Conservation (phyloP, 768 basidiomycete genomes). For the Crepidotus variabilis region DNA sequence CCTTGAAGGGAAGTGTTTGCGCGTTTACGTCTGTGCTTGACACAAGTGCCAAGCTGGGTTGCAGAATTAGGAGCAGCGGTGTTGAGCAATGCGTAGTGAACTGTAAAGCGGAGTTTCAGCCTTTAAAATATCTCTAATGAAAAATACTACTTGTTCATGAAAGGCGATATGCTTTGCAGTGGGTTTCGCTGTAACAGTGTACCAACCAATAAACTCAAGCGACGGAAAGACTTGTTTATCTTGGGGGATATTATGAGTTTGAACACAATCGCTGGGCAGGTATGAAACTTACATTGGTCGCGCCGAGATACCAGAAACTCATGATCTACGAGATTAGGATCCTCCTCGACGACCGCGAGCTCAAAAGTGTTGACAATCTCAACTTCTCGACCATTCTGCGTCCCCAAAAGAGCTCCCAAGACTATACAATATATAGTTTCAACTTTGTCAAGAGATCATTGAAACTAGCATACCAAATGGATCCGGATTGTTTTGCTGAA, state of each 20-base stretch:
- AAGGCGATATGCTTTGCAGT: conserved; percentile 73
- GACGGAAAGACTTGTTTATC: conserved; percentile 99
- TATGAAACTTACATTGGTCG: conserved; percentile 68
- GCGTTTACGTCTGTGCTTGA: conserved; percentile 50
- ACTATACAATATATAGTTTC: conserved; percentile 50
- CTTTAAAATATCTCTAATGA: not conserved
- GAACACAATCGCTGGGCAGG: not conserved
- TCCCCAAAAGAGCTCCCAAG: conserved; percentile 89
- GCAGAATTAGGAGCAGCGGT: conserved; percentile 80
- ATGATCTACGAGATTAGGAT: conserved; percentile 62
- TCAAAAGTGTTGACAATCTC: conserved; percentile 98
- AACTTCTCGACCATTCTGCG: conserved; percentile 90
- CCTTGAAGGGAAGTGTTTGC: conserved; percentile 82
- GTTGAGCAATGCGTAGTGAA: conserved; percentile 84
- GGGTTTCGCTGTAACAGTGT: conserved; percentile 78
- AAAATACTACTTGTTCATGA: conserved; percentile 71
- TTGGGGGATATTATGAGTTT: conserved; percentile 26
- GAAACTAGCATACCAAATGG: conserved; percentile 59
- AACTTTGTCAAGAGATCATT: conserved; percentile 4
- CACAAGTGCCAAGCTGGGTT: conserved; percentile 46
- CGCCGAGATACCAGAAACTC: conserved; percentile 77
- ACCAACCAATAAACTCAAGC: conserved; percentile 97
- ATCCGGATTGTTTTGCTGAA: conserved; percentile 57
- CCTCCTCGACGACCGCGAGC: conserved; percentile 60
- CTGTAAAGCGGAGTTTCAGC: conserved; percentile 34